Conservation (phyloP, 2,329 filamentous ascomycete species). For the Pestalotiopsis sp. region DNA sequence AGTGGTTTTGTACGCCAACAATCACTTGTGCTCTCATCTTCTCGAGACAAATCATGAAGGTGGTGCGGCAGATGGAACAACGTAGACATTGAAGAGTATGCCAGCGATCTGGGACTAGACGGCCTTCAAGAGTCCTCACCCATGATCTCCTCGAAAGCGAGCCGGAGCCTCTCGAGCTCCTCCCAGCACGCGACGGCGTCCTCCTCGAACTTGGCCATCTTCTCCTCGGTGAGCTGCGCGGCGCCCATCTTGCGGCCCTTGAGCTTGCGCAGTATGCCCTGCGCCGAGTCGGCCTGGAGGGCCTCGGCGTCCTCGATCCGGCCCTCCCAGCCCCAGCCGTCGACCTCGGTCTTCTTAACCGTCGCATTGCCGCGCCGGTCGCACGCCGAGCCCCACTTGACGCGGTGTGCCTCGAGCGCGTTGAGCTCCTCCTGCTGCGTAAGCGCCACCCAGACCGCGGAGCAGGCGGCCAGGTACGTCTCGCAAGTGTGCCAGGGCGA, state of each 20-base stretch:
- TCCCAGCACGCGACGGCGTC: conserved; percentile 63
- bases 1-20: no score
- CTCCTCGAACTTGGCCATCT: conserved; percentile 60
- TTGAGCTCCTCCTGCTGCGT: conserved; percentile 64
- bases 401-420: conserved; percentile 49
- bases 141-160: conserved; percentile 60
- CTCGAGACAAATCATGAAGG: no score
- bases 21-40: no score
- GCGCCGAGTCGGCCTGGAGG: conserved; percentile 42
- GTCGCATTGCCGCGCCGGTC: conserved; percentile 57
- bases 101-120: background rate
- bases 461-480: conserved; percentile 75
- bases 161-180: conserved; percentile 70
- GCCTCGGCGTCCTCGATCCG: conserved; percentile 49
- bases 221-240: conserved; percentile 60
- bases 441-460: conserved; percentile 78
- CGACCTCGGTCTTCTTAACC: conserved; percentile 77
- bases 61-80: no score
- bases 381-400: conserved; percentile 84
- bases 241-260: conserved; percentile 61
- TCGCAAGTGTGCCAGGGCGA: conserved; percentile 84
- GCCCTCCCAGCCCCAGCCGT: conserved; percentile 79
- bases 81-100: no score
- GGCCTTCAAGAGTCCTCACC: conserved; percentile 12
- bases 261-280: conserved; percentile 49